phyloP scores from a whole-genome alignment of 163 green algal genomes.

The Volvox carteri region DNA sequence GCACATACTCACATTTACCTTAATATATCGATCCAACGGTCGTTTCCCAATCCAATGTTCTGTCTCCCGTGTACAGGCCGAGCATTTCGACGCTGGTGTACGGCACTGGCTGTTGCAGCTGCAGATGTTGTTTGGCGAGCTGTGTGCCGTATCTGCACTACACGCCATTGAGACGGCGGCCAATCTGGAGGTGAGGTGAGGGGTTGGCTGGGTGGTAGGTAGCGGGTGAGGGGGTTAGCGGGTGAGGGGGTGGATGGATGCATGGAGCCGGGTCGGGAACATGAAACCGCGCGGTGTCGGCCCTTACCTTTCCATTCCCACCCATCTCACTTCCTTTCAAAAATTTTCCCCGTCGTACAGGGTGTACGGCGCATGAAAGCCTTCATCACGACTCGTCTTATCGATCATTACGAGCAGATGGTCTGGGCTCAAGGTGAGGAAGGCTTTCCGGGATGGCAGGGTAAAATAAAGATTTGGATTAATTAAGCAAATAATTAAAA shows the following conservation, averaged over 20 bases:
- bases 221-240: background rate
- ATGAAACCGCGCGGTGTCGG: too few relatives aligned
- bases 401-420: conserved; percentile 66
- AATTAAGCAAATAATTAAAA: too few relatives aligned
- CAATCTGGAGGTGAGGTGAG: conserved; percentile 51
- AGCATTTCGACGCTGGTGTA: conserved; percentile 66
- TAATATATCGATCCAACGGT: too few relatives aligned
- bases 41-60: too few relatives aligned
- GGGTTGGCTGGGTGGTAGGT: background rate
- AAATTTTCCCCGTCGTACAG: too few relatives aligned
- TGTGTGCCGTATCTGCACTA: conserved; percentile 53
- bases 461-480: too few relatives aligned
- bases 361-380: conserved; percentile 65
- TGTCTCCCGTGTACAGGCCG: conserved; percentile 41
- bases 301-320: too few relatives aligned
- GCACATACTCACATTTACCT: too few relatives aligned
- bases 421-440: conserved; percentile 59
- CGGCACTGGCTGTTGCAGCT: conserved; percentile 65
- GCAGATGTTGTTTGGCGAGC: conserved; percentile 58
- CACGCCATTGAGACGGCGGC: conserved; percentile 57
- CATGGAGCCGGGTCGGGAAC: background rate
- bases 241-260: background rate
- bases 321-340: too few relatives aligned
- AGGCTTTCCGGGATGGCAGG: background rate
- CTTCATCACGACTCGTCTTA: conserved; percentile 70